Evolutionary conservation across 176 grass and related monocot species (phyloP).

Genomic region (Oryza punctata): DNA sequence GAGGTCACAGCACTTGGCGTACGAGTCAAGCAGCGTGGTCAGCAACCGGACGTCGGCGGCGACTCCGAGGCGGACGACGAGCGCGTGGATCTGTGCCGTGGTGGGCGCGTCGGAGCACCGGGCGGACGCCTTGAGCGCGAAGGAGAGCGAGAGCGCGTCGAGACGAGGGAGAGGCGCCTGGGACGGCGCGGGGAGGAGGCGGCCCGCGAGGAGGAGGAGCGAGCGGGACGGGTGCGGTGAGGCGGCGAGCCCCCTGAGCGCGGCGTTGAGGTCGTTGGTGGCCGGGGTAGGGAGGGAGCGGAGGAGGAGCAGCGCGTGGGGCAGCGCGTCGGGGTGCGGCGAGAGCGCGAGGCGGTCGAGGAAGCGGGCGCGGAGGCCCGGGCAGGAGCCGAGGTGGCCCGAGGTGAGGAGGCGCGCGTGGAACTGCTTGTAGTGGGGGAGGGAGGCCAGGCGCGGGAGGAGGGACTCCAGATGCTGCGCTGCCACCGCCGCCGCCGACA

Average conservation of each 20-base stretch:
- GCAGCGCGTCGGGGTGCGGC: constrained; percentile 49
- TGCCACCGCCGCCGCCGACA: constrained; percentile 13
- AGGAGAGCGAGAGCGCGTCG: constrained; percentile 83
- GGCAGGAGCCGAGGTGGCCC: constrained; percentile 32
- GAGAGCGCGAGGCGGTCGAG: constrained; percentile 58
- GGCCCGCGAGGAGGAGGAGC: constrained; percentile 56
- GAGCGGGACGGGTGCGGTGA: constrained; percentile 50
- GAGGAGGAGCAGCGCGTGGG: constrained; percentile 61
- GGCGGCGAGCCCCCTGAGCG: constrained; percentile 60
- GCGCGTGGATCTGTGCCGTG: constrained; percentile 64
- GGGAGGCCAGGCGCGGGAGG: constrained; percentile 47
- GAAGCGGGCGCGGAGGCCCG: constrained; percentile 55
- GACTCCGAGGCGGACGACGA: constrained; percentile 57
- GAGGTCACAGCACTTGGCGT: constrained; percentile 57
- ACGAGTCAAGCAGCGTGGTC: constrained; percentile 79
- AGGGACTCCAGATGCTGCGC: constrained; percentile 41
- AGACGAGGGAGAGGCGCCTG: constrained; percentile 38
- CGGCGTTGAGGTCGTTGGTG: constrained; percentile 78
- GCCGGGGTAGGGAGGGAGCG: constrained; percentile 45
- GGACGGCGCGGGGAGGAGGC: constrained; percentile 29
- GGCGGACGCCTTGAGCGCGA: constrained; percentile 67
- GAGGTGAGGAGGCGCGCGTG: constrained; percentile 72
- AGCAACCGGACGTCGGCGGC: constrained; percentile 50
- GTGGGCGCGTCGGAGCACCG: constrained; percentile 42
- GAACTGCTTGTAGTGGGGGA: constrained; percentile 63